Conservation (phyloP, 805 yeast genomes). For the Starmerella etchellsii region DNA sequence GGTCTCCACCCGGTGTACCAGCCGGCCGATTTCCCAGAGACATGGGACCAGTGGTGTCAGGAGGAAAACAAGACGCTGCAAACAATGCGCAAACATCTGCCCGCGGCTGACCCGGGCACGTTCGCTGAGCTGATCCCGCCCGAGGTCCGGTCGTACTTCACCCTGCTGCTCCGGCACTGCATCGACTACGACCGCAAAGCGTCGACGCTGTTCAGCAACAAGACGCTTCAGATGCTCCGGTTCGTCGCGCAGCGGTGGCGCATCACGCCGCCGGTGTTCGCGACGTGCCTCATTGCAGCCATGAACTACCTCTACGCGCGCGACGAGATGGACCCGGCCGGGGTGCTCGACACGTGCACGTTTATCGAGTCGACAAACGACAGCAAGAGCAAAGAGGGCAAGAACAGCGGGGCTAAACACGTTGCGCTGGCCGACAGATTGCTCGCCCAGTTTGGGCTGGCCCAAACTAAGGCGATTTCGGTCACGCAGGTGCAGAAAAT, state of each 20-base stretch:
- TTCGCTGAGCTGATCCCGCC: conserved; percentile 26
- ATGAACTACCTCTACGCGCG: conserved; percentile 1
- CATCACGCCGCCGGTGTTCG: conserved; percentile 3
- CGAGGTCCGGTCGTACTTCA: conserved; percentile 32
- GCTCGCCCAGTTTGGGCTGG: background rate
- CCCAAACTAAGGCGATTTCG: background rate
- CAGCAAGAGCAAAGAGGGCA: no score
- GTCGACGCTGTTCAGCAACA: conserved; percentile 8
- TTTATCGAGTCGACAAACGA: background rate
- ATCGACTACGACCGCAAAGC: conserved; percentile 24
- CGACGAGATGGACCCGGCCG: background rate
- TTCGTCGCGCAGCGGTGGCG: conserved; percentile 15
- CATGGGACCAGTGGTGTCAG: conserved; percentile 26
- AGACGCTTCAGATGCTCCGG: conserved; percentile 6
- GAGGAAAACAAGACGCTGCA: conserved; percentile 26
- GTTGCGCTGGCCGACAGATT: conserved; percentile 14
- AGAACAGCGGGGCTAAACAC: background rate
- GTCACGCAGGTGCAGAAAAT: background rate
- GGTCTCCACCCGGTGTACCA: conserved; percentile 25
- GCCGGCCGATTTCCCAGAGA: conserved; percentile 36
- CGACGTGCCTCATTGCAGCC: conserved; percentile 9
- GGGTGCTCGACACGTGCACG: conserved; percentile 5
- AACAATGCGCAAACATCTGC: conserved; percentile 14
- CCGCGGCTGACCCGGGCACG: background rate
- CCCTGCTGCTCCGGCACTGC: conserved; percentile 33